Base-by-base conservation (phyloP, 2,329 filamentous ascomycete species). In the Plenodomus biglobosus region DNA sequence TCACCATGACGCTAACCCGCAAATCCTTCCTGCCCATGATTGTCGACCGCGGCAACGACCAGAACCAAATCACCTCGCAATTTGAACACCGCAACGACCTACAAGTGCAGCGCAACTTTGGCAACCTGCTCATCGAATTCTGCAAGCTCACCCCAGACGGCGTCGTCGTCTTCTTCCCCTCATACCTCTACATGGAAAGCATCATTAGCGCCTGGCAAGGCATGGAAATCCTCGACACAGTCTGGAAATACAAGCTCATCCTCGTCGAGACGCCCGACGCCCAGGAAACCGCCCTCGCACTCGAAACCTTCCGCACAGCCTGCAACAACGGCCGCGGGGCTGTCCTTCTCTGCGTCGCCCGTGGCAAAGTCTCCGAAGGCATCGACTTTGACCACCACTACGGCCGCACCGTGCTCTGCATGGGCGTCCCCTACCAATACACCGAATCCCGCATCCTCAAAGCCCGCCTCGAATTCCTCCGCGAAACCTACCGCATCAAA, bases 351-450 rank as follows among this genome's bases (percentile, higher is more conserved):
- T 97, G 92, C 69, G 94, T 99, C 71, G 94, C 94, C 1, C 88
- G 94, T 71, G 94, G 94, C 24, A 99, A 99, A 71, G 95, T 99
- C 8, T 94, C 88, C 0, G 94, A 99, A 72, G 95, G 95, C 40
- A 97, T 99, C 59, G 94, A 99, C 83, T 99, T 99, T 65, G 94
- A 99, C 71, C 94, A 99, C 66, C 94, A 99, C 65, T 99, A 96
- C 70, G 94, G 94, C 34, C 87, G 94, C 46, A 94, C 92, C 11
- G 95, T 99, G 74, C 71, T 99, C 40, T 96, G 92, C 68, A 96
- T 99, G 58, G 94, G 94, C 36, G 92, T 97, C 1, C 94, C 94
- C 0, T 99, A 97, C 75, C 94, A 99, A 73, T 99, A 99, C 76
- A 99, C 95, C 2, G 94, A 99, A 70, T 97, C 92, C 0, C 85